phyloP scores from a whole-genome alignment of 768 basidiomycete species.

The Kwoniella mangroviensis region DNA sequence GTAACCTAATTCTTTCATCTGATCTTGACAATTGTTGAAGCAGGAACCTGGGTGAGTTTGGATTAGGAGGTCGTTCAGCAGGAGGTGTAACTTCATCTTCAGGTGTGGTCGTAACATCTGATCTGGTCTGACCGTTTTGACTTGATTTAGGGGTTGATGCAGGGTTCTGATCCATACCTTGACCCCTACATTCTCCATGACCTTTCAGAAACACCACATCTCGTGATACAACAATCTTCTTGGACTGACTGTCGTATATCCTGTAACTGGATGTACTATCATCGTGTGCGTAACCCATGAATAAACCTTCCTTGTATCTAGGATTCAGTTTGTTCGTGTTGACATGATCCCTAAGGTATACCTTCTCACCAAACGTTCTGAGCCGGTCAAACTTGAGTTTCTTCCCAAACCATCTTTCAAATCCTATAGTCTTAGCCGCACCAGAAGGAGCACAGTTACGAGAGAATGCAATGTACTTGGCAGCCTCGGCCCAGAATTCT shows the following conservation, averaged over 20 bases:
- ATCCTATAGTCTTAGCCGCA: not conserved
- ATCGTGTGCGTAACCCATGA: slow-evolving; percentile 6
- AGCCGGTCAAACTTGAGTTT: slow-evolving; percentile 14
- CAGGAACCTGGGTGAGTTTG: not conserved
- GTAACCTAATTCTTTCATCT: not conserved
- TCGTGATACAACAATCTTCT: slow-evolving; percentile 8
- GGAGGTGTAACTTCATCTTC: not conserved
- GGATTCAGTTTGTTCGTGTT: slow-evolving; percentile 9
- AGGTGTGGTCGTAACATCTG: too few species aligned
- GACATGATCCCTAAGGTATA: slow-evolving; percentile 1
- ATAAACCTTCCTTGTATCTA: slow-evolving; percentile 4
- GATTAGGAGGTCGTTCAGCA: not conserved
- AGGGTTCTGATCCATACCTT: too few species aligned
- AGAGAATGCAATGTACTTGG: slow-evolving; percentile 22
- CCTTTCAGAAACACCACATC: not conserved
- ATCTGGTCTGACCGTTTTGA: too few species aligned
- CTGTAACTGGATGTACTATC: slow-evolving; percentile 1
- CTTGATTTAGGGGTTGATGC: not conserved
- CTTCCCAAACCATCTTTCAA: slow-evolving; percentile 15
- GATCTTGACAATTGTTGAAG: slow-evolving; percentile 1
- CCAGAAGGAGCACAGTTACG: slow-evolving; percentile 22
- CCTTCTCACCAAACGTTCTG: slow-evolving; percentile 1
- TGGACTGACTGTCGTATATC: not conserved
- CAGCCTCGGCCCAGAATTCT: slow-evolving; percentile 29
- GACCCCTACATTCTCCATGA: too few species aligned